phyloP scores from a whole-genome alignment of 805 yeast species.

The Schwanniomyces sp. region DNA sequence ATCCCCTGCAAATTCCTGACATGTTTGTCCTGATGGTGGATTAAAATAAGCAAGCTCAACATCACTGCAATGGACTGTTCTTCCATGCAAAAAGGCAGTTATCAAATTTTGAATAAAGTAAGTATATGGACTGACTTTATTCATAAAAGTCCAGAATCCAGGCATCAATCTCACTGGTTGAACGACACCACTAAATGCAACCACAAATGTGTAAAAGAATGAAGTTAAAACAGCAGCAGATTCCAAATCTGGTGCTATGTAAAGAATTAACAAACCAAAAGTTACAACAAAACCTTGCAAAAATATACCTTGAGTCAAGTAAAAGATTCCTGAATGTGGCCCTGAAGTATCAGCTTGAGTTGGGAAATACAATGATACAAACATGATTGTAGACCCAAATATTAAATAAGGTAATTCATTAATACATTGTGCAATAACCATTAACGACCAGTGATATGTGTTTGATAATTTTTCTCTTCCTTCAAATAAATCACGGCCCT shows the following conservation, averaged over 20 bases:
- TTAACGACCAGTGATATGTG: conserved; percentile 68
- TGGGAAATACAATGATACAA: conserved; percentile 50
- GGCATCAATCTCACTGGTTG: conserved; percentile 62
- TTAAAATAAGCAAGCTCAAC: conserved; percentile 24
- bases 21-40: conserved; percentile 59
- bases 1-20: conserved; percentile 51
- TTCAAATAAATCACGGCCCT: conserved; percentile 63
- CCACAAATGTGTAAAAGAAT: conserved; percentile 53
- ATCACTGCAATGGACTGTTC: conserved; percentile 38
- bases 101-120: conserved; percentile 63
- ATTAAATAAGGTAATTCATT: conserved; percentile 60
- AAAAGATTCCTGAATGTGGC: background rate
- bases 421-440: conserved; percentile 53
- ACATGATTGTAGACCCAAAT: conserved; percentile 22
- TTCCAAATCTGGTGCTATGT: conserved; percentile 62
- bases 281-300: conserved; percentile 23
- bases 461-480: conserved; percentile 69
- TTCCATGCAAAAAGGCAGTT: conserved; percentile 43
- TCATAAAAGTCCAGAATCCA: conserved; percentile 83
- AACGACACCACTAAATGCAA: conserved; percentile 69
- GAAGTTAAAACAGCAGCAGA: conserved; percentile 62
- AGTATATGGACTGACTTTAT: conserved; percentile 69
- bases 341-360: conserved; percentile 11
- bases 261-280: conserved; percentile 40
- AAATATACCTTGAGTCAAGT: background rate